Evolutionary conservation across 2,329 filamentous ascomycete species (phyloP), one percentile per base, ranked within the genome.

Genomic region (Pyricularia pennisetigena): DNA sequence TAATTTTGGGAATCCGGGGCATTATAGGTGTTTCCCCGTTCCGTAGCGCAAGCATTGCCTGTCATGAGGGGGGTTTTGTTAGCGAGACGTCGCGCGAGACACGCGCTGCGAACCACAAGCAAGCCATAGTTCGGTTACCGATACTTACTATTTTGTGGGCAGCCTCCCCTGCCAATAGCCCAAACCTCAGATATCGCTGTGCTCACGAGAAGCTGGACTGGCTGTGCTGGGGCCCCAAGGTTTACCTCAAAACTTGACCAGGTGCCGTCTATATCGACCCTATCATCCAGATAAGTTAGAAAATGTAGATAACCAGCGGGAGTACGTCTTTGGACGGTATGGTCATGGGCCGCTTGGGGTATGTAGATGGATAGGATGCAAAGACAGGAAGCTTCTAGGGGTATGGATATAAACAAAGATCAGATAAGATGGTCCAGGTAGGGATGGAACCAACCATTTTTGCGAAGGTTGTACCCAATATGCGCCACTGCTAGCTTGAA

Each of bases 121-220:
- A 35, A 41, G 12, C 70, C 72, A 61, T 71, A 73, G 70, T 65
- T 28, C 14, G 6, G 26, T 28, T n/a, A n/a, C n/a, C n/a, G n/a
- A 4, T 62, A 62, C 59, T 62, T 62, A 62, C 59, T 62, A 26
- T 29, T 62, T 6, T 91, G 91, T 74, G 91, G 89, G 75, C 84
- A 85, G n/a, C 93, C 93, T 32, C 83, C 83, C 2, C 83, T 79
- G 67, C 88, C 82, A 57, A 93, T 80, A 3, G 87, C 83, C 89
- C 90, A 92, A 62, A 89, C 87, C 76, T 92, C 89, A 49, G 90
- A 91, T 61, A 88, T 82, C 14, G 85, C 83, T 6, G 90, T 93
- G 73, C 88, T 92, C 67, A 89, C 82, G 14, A 86, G 79, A 66
- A 88, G 82, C 71, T 85, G 83, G 41, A 87, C 79, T 68, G 79